Base-by-base conservation (phyloP, 768 basidiomycete species). In the Mycena galericulata region DNA sequence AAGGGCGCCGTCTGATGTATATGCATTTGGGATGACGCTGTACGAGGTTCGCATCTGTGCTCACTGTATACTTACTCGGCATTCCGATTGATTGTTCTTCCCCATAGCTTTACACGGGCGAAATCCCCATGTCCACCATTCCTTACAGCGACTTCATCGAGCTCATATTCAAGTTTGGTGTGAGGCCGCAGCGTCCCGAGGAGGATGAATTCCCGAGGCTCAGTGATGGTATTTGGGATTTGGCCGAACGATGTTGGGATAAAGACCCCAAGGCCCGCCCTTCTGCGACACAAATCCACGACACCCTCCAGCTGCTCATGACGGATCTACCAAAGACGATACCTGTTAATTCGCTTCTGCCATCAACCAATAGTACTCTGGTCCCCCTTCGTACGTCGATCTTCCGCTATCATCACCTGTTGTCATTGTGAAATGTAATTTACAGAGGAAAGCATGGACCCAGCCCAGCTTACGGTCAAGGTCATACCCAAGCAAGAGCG, bases 401-500 rank as follows among this genome's bases (percentile, higher is more conserved):
- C 53, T 9, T 24, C 47, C 4, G 24, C 26, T 29, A n/a, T 26
- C 26, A 26, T 27, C 40, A 34, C 29, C 34, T 32, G 18, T 57
- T 32, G 18, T 57, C 27, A 41, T 38, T 45, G 29, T 49, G 4
- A 60, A 68, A 43, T 41, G 34, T 36, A 67, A 57, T 41, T 53
- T 51, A 47, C 71, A 97, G 96, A 97, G 77, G 88, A 90, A n/a
- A 89, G 98, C 38, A 83, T 98, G 36, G 98, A 99, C 62, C 93
- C 95, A 75, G 98, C 99, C 78, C 88, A 95, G 67, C 84, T 95
- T 66, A 94, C 96, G 76, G 84, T 92, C 27, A 98, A 99, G 76
- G 92, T 93, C n/a, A 96, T n/a, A n/a, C n/a, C 95, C 86, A 95
- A 96, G 82, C 84, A 93, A 68, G 98, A 99, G 79, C 90, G 96